Percentiles rank a stretch among this genome's conserved stretches.
Conservation (phyloP, 2,329 filamentous ascomycete species). For the Diaporthe australafricana region DNA sequence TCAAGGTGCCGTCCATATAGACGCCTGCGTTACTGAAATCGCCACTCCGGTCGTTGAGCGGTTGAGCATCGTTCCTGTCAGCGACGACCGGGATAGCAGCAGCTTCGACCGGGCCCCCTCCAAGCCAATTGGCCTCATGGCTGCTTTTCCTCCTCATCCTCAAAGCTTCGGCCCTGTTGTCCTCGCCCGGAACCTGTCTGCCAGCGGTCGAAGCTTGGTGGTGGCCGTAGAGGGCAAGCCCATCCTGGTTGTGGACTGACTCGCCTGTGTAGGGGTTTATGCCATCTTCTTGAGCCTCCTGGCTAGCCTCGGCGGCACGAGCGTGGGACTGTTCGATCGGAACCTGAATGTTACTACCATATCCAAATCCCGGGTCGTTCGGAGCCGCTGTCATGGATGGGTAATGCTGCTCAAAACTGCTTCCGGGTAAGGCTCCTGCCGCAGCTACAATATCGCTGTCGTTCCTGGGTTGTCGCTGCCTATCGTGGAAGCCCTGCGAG, state of each 20-base stretch:
- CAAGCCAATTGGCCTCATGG: slow-evolving; percentile 11
- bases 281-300: slow-evolving; percentile 64
- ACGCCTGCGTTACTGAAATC: slow-evolving; percentile 1
- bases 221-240: slow-evolving; percentile 21
- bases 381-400: slow-evolving; percentile 31
- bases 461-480: slow-evolving; percentile 33
- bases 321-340: slow-evolving; percentile 62
- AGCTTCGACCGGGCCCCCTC: not conserved
- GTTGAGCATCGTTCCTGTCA: not conserved
- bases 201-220: slow-evolving; percentile 24
- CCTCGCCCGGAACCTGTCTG: slow-evolving; percentile 1
- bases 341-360: slow-evolving; percentile 58
- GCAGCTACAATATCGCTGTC: slow-evolving; percentile 72
- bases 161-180: not conserved
- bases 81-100: slow-evolving; percentile 14
- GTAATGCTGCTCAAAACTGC: slow-evolving; percentile 52
- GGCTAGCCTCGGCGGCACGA: slow-evolving; percentile 61
- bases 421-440: slow-evolving; percentile 65
- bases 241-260: slow-evolving; percentile 44
- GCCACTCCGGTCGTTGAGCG: not conserved
- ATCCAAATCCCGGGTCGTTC: slow-evolving; percentile 46
- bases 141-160: slow-evolving; percentile 14
- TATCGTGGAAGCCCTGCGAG: slow-evolving; percentile 64
- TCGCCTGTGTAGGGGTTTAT: slow-evolving; percentile 69
- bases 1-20: slow-evolving; percentile 22